phyloP scores from a whole-genome alignment of 306 rosid genomes.

The Casuarina equisetifolia region DNA sequence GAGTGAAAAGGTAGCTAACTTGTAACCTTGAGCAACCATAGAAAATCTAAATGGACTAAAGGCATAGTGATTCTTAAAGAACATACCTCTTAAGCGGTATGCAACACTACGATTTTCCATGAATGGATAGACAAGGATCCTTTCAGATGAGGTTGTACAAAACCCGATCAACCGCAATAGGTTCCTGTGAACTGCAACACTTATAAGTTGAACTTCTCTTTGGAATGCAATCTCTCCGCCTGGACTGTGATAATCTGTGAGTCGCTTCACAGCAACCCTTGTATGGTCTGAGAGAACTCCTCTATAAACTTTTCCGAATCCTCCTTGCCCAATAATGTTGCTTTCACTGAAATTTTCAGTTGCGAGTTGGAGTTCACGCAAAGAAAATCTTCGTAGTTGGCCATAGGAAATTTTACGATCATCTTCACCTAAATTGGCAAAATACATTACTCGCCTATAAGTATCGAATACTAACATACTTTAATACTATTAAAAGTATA shows the following conservation, averaged over 20 bases:
- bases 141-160: slow-evolving; percentile 75
- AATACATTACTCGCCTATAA: background rate
- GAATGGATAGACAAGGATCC: slow-evolving; percentile 94
- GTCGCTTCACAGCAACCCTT: slow-evolving; percentile 82
- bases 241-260: slow-evolving; percentile 71
- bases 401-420: slow-evolving; percentile 62
- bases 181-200: slow-evolving; percentile 89
- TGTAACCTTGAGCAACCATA: background rate
- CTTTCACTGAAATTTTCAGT: slow-evolving; percentile 73
- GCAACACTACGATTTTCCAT: slow-evolving; percentile 95
- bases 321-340: slow-evolving; percentile 94
- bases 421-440: slow-evolving; percentile 62
- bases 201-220: slow-evolving; percentile 84
- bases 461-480: background rate
- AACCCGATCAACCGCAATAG: slow-evolving; percentile 82
- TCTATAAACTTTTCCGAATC: slow-evolving; percentile 93
- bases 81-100: slow-evolving; percentile 75
- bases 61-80: background rate
- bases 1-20: background rate
- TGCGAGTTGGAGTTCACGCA: slow-evolving; percentile 84
- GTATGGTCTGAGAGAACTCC: slow-evolving; percentile 74
- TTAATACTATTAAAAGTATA: background rate
- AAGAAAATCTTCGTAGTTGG: slow-evolving; percentile 79
- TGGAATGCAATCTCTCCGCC: slow-evolving; percentile 93
- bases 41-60: background rate